Evolutionary conservation across 257 asterid genomes (phyloP).

Genomic region (Verbena officinalis): DNA sequence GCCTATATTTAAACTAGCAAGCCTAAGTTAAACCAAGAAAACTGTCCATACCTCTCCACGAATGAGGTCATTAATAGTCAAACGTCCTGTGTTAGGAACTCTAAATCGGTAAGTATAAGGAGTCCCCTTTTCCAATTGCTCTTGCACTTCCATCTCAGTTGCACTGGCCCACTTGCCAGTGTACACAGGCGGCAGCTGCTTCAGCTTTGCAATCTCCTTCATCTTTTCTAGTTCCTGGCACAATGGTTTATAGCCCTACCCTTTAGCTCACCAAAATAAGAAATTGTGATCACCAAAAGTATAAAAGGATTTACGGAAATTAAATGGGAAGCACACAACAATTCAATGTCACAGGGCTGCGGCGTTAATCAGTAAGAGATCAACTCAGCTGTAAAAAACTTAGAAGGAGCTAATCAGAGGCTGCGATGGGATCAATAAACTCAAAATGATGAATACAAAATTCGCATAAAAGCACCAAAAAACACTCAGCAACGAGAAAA

Average conservation of each 20-base stretch:
- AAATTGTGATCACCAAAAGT: slow-evolving; percentile 1
- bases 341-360: slow-evolving; percentile 1
- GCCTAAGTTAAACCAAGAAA: slow-evolving; percentile 41
- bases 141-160: slow-evolving; percentile 65
- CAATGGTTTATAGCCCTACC: slow-evolving; percentile 21
- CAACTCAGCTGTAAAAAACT: not conserved
- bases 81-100: slow-evolving; percentile 68
- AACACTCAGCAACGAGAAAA: not conserved
- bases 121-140: slow-evolving; percentile 76
- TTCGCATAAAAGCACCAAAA: slow-evolving; percentile 1
- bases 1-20: too few relatives aligned
- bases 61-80: slow-evolving; percentile 83
- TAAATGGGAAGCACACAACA: not conserved
- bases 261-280: slow-evolving; percentile 14
- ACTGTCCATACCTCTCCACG: slow-evolving; percentile 79
- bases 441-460: not conserved
- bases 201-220: slow-evolving; percentile 87
- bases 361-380: not conserved
- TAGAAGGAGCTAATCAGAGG: not conserved
- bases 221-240: slow-evolving; percentile 81
- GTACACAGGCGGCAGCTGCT: slow-evolving; percentile 90
- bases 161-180: slow-evolving; percentile 92
- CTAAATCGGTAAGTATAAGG: slow-evolving; percentile 86
- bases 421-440: too few relatives aligned
- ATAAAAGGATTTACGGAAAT: not conserved